Evolutionary conservation across 2,329 filamentous ascomycete genomes (phyloP), one percentile per base, ranked within the genome.

Genomic region (Westerdykella ornata): DNA sequence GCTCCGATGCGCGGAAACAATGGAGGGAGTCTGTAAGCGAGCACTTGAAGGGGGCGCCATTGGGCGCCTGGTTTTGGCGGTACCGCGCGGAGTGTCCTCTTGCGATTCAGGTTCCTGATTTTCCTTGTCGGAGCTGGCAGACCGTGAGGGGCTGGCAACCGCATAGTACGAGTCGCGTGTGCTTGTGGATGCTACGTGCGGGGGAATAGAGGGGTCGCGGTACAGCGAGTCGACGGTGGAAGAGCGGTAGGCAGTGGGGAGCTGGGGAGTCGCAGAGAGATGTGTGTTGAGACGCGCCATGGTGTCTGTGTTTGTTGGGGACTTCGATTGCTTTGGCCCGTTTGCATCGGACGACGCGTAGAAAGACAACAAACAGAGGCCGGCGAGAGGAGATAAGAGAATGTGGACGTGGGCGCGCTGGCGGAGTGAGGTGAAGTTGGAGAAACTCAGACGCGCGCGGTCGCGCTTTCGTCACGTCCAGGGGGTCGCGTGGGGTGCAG

Each of bases 101-200:
- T 53, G 54, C 32, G 56, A 58, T 17, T 60, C 41, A 4, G 55
- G 60, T 28, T 44, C 34, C 20, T 61, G 45, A 47, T 73, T 74
- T 42, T 74, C 72, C 46, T 72, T 71, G 47, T 74, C 71, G 8
- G 68, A 69, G 8, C 47, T 60, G 19, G 46, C 45, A 1, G 62
- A 62, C 6, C 47, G 56, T 6, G 55, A 47, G 0, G 60, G 60
- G 39, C 62, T 64, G 31, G 60, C 39, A 5, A 63, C 60, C 2
- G 61, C 61, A 38, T 62, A 63, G 2, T 57, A 48, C 0, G 57
- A 57, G 12, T 48, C 47, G 30, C 54, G 59, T 41, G 46, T 47
- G 15, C 47, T 49, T 20, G n/a, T 17, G 38, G 41, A 41, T 6
- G 37, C 40, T 20, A 35, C 34, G 5, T 26, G 38, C 28, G 14